phyloP scores from a whole-genome alignment of 352 stramenopile species.

The Phytophthora pluvialis region DNA sequence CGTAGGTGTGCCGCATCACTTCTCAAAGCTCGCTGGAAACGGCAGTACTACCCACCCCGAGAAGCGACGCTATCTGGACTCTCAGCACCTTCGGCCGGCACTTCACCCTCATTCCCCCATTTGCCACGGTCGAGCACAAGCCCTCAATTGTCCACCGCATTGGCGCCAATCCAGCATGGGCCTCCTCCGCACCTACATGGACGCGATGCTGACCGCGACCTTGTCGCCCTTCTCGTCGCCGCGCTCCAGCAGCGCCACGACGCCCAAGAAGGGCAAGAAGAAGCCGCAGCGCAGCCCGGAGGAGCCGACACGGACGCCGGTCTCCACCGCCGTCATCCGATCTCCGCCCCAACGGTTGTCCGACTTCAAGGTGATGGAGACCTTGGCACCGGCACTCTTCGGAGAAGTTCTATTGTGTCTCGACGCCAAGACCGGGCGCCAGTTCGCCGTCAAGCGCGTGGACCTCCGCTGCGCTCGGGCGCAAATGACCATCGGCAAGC shows the following conservation, averaged over 20 bases:
- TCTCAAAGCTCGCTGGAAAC: constrained; percentile 26
- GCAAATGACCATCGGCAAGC: constrained; percentile 45
- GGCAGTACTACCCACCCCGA: constrained; percentile 31
- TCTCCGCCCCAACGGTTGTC: constrained; percentile 40
- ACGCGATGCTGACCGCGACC: constrained; percentile 38
- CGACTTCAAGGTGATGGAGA: constrained; percentile 46
- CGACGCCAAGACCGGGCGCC: constrained; percentile 43
- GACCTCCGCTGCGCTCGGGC: constrained; percentile 41
- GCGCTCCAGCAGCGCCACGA: constrained; percentile 17
- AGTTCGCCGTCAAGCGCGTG: constrained; percentile 62
- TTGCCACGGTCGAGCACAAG: constrained; percentile 17
- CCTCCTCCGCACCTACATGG: constrained; percentile 42
- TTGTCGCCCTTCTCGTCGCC: constrained; percentile 30
- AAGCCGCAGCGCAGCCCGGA: constrained; percentile 6
- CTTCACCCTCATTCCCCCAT: constrained; percentile 31
- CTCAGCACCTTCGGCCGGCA: not conserved
- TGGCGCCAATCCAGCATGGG: constrained; percentile 27
- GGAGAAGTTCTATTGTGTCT: constrained; percentile 62
- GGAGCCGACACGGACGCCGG: not conserved
- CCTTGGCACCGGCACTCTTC: constrained; percentile 60
- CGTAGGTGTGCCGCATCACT: constrained; percentile 6
- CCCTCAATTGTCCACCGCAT: constrained; percentile 2
- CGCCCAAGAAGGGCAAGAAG: constrained; percentile 29
- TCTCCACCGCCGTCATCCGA: constrained; percentile 22
- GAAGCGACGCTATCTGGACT: constrained; percentile 37